Evolutionary conservation across 257 asterid species (phyloP).

Genomic region (Sherardia arvensis): DNA sequence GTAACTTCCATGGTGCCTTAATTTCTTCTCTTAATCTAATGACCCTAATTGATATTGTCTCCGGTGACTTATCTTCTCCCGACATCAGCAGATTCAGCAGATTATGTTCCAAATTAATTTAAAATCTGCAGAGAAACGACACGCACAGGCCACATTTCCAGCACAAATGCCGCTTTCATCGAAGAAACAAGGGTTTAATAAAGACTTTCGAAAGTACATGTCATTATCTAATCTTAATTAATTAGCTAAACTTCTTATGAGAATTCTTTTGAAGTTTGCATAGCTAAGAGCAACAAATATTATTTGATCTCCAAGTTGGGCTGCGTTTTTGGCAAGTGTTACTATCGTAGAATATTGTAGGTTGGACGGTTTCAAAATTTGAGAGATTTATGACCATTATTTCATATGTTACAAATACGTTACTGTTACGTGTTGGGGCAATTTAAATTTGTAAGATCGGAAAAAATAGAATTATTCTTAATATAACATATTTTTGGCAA

Average conservation of each 20-base stretch:
- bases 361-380: not conserved
- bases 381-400: no score
- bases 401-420: no score
- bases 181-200: constrained; percentile 8
- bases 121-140: not conserved
- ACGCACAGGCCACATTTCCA: constrained; percentile 8
- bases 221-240: not conserved
- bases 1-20: not conserved
- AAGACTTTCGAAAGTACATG: not conserved
- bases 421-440: no score
- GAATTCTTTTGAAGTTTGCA: not conserved
- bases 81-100: not conserved
- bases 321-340: constrained; percentile 3
- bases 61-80: not conserved
- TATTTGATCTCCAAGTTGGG: not conserved
- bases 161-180: not conserved
- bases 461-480: no score
- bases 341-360: not conserved
- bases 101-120: not conserved
- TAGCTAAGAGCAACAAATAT: not conserved
- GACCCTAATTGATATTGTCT: not conserved
- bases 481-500: no score
- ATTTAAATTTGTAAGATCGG: no score
- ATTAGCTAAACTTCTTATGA: not conserved
- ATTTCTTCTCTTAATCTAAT: not conserved